Evolutionary conservation across 2,329 filamentous ascomycete genomes (phyloP), one percentile per base, ranked within the genome.

Genomic region (Ambrosiella beaveri): DNA sequence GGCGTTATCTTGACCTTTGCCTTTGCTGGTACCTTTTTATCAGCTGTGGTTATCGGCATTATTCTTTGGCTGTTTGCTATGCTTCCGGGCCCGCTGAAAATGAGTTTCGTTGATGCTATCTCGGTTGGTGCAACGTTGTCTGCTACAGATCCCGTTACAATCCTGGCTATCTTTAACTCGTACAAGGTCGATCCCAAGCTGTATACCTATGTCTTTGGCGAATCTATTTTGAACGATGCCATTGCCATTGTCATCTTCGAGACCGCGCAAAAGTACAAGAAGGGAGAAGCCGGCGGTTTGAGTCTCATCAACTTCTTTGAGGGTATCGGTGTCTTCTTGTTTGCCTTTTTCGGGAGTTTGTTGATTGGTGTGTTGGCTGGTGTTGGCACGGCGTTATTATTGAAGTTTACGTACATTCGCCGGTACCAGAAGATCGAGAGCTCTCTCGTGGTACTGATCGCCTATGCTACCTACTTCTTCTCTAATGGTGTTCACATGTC

Each of bases 121-220:
- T 94, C 90, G 0, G 88, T 98, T 49, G 93, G 93, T 65, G 93
- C 93, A 50, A 98, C 93, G 0, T 79, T 98, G 38, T 97, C 93
- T 1, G 93, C 93, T 61, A 98, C 93, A 1, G 93, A 98, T 67
- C 93, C 93, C 0, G 91, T 98, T 60, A 98, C 93, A 0, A 97
- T 98, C 65, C 76, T 98, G 57, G 93, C 93, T 68, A 98, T 98
- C 64, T 98, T 98, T 79, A 97, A 96, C 70, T 86, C 93, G 1
- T 98, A 97, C 79, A 97, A 97, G 72, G 93, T 98, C 65, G 93
- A 98, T 66, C 93, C 93, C 2, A 97, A 97, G 72, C 79, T 98
- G 15, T 98, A 98, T 73, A 98, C 93, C 37, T 84, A 98, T 68
- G 98, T 98, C 64, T 98, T 98, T 69, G 93, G 93, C 68, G 93